Conservation (phyloP, 2,329 filamentous ascomycete genomes). For the Mollisia scopiformis region DNA sequence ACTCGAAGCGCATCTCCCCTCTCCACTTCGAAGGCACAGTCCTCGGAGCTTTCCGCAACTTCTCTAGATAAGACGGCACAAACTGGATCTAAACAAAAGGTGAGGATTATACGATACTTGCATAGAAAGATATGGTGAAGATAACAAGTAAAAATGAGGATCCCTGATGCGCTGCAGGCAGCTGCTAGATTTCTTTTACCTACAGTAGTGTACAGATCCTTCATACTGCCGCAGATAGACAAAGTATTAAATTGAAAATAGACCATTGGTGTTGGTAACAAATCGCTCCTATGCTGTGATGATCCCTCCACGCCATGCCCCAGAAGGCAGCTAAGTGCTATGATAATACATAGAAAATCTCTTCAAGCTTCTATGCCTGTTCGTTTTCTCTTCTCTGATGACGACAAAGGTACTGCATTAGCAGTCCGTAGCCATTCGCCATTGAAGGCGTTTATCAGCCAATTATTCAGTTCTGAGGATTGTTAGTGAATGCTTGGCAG, state of each 20-base stretch:
- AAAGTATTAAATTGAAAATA: background rate
- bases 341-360: background rate
- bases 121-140: background rate
- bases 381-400: constrained; percentile 18
- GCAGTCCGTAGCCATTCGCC: constrained; percentile 76
- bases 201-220: background rate
- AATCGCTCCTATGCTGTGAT: background rate
- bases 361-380: background rate
- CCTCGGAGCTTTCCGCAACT: background rate
- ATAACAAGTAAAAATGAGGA: too few relatives aligned
- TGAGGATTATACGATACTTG: background rate
- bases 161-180: background rate
- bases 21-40: constrained; percentile 6
- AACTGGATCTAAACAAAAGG: too few relatives aligned
- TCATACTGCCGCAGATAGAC: background rate
- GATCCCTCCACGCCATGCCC: background rate
- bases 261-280: background rate
- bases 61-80: background rate
- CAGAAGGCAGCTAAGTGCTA: background rate
- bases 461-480: constrained; percentile 74
- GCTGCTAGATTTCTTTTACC: background rate
- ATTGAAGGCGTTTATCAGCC: constrained; percentile 97
- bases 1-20: background rate
- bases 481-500: constrained; percentile 35
- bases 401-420: constrained; percentile 34